Evolutionary conservation across 2,329 filamentous ascomycete genomes (phyloP).

Genomic region (Trichoderma cornu-damae): DNA sequence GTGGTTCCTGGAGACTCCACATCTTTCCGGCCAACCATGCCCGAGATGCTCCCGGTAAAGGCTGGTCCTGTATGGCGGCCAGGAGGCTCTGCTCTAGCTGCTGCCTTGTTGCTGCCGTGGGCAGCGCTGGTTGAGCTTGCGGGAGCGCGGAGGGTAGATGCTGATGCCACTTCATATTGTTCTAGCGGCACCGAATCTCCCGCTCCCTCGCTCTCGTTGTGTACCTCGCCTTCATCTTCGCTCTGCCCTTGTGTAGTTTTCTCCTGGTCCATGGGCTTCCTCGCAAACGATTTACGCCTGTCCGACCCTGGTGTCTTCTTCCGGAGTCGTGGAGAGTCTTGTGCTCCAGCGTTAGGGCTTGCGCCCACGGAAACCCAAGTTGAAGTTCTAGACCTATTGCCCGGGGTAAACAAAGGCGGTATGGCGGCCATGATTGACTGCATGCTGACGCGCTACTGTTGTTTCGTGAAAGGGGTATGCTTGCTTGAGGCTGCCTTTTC

Average conservation of each 20-base stretch:
- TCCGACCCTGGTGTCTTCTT: not conserved
- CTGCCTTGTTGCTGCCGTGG: not conserved
- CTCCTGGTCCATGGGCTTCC: not conserved
- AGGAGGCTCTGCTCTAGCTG: not conserved
- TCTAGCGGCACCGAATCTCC: not conserved
- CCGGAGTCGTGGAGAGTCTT: not conserved
- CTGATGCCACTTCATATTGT: not conserved
- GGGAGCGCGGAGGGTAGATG: not conserved
- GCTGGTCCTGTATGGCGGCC: not conserved
- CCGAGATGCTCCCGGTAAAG: not conserved
- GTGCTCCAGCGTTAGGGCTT: not conserved
- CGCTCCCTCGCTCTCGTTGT: not conserved
- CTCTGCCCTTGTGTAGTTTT: not conserved
- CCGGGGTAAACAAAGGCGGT: constrained; percentile 1
- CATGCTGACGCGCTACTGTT: not conserved
- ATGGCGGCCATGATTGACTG: constrained; percentile 13
- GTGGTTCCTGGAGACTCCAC: not conserved
- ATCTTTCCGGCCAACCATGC: not conserved
- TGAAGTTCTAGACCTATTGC: not conserved
- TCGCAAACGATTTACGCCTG: not conserved
- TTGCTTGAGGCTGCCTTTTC: not conserved
- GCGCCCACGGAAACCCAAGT: not conserved
- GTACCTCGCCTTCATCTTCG: not conserved
- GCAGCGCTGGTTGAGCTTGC: not conserved
- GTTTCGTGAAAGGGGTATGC: not conserved